A percentile compares a stretch with the other conserved stretches of the same genome.
Evolutionary conservation across 768 basidiomycete species (phyloP).

Genomic region (Polyporus arcularius): DNA sequence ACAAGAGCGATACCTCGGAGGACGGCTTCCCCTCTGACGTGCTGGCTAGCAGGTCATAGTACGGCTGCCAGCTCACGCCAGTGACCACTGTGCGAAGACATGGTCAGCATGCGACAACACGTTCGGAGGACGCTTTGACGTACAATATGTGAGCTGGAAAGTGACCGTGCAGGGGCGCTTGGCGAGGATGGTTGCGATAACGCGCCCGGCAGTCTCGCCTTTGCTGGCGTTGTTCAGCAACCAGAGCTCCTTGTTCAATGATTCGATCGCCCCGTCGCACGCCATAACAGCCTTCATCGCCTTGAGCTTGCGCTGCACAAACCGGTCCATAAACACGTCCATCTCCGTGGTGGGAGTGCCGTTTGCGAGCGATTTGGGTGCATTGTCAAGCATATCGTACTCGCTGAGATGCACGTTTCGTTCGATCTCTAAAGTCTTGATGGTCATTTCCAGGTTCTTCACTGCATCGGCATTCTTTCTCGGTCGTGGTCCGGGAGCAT

Average conservation of each 20-base stretch:
- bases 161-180: constrained; percentile 27
- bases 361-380: constrained; percentile 48
- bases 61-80: constrained; percentile 51
- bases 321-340: constrained; percentile 35
- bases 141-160: constrained; percentile 56
- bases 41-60: constrained; percentile 61
- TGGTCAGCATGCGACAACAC: background rate
- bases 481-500: background rate
- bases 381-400: constrained; percentile 42
- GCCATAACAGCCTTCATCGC: constrained; percentile 36
- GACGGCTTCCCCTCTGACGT: constrained; percentile 6
- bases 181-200: constrained; percentile 10
- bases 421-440: constrained; percentile 38
- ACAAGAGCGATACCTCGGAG: constrained; percentile 34
- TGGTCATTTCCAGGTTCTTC: constrained; percentile 35
- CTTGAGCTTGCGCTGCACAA: constrained; percentile 42
- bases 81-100: constrained; percentile 45
- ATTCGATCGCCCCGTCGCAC: constrained; percentile 44
- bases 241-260: constrained; percentile 14
- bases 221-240: background rate
- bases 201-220: constrained; percentile 4
- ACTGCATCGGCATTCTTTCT: constrained; percentile 23
- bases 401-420: constrained; percentile 43
- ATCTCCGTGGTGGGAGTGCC: constrained; percentile 29
- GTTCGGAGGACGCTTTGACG: constrained; percentile 23